Evolutionary conservation across 805 yeast species (phyloP).

Genomic region (Maudiozyma barnettii): DNA sequence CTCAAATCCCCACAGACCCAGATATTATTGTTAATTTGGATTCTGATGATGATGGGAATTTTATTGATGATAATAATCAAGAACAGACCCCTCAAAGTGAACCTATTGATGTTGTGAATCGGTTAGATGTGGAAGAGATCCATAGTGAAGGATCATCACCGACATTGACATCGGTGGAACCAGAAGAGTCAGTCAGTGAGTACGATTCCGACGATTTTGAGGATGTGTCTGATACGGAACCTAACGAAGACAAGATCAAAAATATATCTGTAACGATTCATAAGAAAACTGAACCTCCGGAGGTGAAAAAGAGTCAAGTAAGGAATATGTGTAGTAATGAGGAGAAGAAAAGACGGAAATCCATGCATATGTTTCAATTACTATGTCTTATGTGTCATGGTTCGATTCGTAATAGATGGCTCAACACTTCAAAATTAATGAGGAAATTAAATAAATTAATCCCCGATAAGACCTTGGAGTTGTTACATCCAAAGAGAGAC

Average conservation of each 20-base stretch:
- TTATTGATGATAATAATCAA: neutral
- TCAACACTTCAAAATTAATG: conserved; percentile 40
- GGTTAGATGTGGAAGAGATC: neutral
- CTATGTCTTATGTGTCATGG: conserved; percentile 60
- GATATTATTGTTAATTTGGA: conserved; percentile 1
- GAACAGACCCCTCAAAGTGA: neutral
- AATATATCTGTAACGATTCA: conserved; percentile 24
- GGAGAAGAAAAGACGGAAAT: conserved; percentile 44
- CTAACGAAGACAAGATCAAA: conserved; percentile 4
- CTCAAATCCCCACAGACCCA: neutral
- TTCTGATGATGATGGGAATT: neutral
- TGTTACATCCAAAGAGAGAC: conserved; percentile 41
- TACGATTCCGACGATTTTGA: conserved; percentile 23
- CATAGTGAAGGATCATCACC: conserved; percentile 5
- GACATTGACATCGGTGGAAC: too few species aligned
- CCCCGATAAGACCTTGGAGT: conserved; percentile 37
- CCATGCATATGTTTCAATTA: conserved; percentile 51
- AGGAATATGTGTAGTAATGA: conserved; percentile 39
- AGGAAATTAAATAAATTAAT: conserved; percentile 35
- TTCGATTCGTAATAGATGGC: conserved; percentile 62
- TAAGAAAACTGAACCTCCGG: conserved; percentile 9
- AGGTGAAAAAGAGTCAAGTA: conserved; percentile 16
- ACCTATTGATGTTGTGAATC: neutral
- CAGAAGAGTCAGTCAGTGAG: conserved; percentile 7
- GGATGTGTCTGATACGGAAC: conserved; percentile 8